Evolutionary conservation across 805 yeast genomes (phyloP).

Genomic region (Torulaspora franciscae): DNA sequence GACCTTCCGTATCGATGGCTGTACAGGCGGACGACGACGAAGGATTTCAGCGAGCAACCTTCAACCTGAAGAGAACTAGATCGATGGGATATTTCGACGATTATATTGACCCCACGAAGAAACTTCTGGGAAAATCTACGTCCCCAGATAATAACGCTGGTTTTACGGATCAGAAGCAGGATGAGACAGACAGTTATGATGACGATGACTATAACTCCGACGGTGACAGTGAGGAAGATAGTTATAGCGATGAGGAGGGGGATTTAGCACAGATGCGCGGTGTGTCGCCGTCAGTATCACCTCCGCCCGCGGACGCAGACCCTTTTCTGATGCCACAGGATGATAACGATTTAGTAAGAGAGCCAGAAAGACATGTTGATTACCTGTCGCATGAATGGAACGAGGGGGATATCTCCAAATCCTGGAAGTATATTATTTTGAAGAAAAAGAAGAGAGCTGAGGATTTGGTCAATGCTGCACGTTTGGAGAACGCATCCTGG

Average conservation of each 20-base stretch:
- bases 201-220: background rate
- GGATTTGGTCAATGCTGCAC: conserved; percentile 75
- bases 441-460: conserved; percentile 51
- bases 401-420: conserved; percentile 84
- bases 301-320: conserved; percentile 34
- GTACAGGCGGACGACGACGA: conserved; percentile 67
- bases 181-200: conserved; percentile 12
- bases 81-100: conserved; percentile 78
- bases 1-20: conserved; percentile 43
- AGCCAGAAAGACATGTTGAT: conserved; percentile 89
- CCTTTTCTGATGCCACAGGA: conserved; percentile 56
- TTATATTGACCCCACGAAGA: conserved; percentile 48
- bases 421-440: conserved; percentile 89
- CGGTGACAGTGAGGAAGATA: conserved; percentile 10
- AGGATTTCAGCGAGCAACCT: conserved; percentile 65
- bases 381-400: conserved; percentile 95
- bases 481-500: conserved; percentile 91
- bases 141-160: conserved; percentile 24
- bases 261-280: conserved; percentile 9
- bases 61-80: conserved; percentile 73
- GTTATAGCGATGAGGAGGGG: conserved; percentile 10
- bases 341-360: conserved; percentile 72
- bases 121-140: conserved; percentile 30
- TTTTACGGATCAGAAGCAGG: conserved; percentile 7
- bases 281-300: conserved; percentile 34